These are phyloP conservation scores for Patellaria atrata DNA, from an alignment of 495 filamentous ascomycete genomes.

Conservation along the genomic window DNA sequence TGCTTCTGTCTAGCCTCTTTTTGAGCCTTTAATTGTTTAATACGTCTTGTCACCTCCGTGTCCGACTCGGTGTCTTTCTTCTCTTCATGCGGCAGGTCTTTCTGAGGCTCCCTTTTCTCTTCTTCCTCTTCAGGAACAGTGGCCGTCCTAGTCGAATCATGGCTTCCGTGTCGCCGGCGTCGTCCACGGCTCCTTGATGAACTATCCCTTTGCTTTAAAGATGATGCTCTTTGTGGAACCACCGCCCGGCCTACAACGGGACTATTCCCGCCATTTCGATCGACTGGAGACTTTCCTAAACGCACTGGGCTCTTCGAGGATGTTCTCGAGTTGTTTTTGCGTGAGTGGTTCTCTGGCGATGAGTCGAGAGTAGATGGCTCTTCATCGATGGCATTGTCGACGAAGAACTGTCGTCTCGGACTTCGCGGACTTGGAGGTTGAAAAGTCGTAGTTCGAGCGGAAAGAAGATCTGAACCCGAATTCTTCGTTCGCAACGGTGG, in stretches of 20 bases:
- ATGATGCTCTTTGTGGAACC: conserved; percentile 18
- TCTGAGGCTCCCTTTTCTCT: conserved; percentile 11
- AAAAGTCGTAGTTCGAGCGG: conserved; percentile 1
- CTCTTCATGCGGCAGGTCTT: conserved; percentile 17
- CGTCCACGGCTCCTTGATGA: conserved; percentile 15
- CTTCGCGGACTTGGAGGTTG: conserved; percentile 12
- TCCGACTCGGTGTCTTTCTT: conserved; percentile 12
- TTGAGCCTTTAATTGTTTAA: conserved; percentile 5
- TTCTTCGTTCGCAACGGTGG: neutral
- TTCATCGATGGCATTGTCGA: conserved; percentile 19
- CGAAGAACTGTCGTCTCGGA: conserved; percentile 6
- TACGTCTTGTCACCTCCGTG: conserved; percentile 4
- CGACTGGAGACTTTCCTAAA: too few species aligned
- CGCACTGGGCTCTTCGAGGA: too few species aligned
- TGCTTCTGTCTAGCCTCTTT: conserved; percentile 4
- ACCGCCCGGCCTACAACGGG: conserved; percentile 12
- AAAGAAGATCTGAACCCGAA: conserved; percentile 7
- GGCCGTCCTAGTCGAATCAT: conserved; percentile 20
- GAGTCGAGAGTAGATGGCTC: conserved; percentile 17
- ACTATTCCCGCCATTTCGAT: too few species aligned
- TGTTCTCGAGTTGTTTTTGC: too few species aligned
- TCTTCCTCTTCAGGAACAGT: conserved; percentile 21
- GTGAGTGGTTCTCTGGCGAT: too few species aligned
- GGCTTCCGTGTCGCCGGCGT: conserved; percentile 10
- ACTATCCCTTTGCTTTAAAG: conserved; percentile 17